These are phyloP conservation scores for Hypericum androsaemum DNA, from an alignment of 345 rosid species.

Conservation along the genomic window DNA sequence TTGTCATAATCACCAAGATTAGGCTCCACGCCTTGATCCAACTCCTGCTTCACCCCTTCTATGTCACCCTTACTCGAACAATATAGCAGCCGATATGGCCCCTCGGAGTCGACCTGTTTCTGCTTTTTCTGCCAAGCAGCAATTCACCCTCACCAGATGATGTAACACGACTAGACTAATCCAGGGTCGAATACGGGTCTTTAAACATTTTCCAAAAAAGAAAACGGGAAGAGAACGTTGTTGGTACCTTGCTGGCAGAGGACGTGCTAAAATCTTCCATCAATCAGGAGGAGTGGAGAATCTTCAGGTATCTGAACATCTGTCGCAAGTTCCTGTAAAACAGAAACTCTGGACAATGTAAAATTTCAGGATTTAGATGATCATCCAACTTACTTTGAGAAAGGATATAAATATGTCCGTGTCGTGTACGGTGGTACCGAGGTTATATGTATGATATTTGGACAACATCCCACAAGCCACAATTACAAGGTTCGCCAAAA, in stretches of 20 bases:
- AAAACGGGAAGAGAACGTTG: not conserved
- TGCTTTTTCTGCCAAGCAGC: slow-evolving; percentile 14
- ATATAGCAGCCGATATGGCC: slow-evolving; percentile 39
- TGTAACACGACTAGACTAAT: too few species aligned
- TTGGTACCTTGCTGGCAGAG: slow-evolving; percentile 17
- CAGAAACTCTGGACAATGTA: too few species aligned
- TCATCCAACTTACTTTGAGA: too few species aligned
- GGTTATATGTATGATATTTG: not conserved
- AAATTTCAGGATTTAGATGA: too few species aligned
- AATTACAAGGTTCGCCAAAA: too few species aligned
- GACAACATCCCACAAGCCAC: too few species aligned
- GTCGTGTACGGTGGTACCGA: slow-evolving; percentile 16
- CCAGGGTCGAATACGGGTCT: too few species aligned
- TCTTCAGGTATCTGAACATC: not conserved
- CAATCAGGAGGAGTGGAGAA: not conserved
- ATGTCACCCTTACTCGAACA: slow-evolving; percentile 46
- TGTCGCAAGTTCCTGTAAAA: too few species aligned
- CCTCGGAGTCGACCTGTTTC: slow-evolving; percentile 25
- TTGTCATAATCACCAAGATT: slow-evolving; percentile 46
- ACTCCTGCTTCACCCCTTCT: slow-evolving; percentile 41
- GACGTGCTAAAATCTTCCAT: slow-evolving; percentile 24
- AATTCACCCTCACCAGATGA: too few species aligned
- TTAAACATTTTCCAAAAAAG: not conserved
- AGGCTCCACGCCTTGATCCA: slow-evolving; percentile 40
- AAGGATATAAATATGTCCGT: slow-evolving; percentile 11